Percentiles rank a stretch among this genome's conserved stretches.
phyloP scores from a whole-genome alignment of 768 basidiomycete species.

The Stropharia rugosoannulata region DNA sequence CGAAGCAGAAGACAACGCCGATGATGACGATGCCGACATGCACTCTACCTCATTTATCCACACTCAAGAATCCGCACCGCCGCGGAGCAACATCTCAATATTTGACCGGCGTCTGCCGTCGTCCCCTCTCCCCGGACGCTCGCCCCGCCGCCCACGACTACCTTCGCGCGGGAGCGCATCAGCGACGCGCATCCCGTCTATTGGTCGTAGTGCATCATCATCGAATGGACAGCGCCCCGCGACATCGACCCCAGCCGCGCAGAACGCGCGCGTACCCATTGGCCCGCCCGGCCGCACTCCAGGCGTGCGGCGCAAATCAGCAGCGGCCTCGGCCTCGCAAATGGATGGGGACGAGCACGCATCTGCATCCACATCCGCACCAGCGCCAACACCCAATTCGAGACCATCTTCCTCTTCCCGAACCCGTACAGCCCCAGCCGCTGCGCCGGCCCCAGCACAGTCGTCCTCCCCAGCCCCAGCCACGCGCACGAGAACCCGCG shows the following conservation, averaged over 20 bases:
- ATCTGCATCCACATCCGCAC: neutral
- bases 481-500: neutral
- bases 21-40: neutral
- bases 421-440: neutral
- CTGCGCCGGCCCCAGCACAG: neutral
- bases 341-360: neutral
- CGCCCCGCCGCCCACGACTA: constrained; percentile 2
- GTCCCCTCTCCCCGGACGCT: constrained; percentile 2
- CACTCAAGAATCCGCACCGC: neutral
- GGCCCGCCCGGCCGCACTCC: neutral
- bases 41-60: neutral
- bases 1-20: neutral
- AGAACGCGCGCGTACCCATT: too few species aligned
- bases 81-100: neutral
- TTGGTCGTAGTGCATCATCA: too few species aligned
- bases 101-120: constrained; percentile 1
- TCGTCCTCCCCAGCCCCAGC: neutral
- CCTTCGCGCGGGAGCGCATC: too few species aligned
- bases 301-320: neutral
- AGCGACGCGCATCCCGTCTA: neutral
- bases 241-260: too few species aligned
- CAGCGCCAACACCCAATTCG: neutral
- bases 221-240: too few species aligned
- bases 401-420: neutral
- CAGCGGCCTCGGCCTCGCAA: neutral